Evolutionary conservation across 2,329 filamentous ascomycete genomes (phyloP).

Genomic region (Fusarium sp.): DNA sequence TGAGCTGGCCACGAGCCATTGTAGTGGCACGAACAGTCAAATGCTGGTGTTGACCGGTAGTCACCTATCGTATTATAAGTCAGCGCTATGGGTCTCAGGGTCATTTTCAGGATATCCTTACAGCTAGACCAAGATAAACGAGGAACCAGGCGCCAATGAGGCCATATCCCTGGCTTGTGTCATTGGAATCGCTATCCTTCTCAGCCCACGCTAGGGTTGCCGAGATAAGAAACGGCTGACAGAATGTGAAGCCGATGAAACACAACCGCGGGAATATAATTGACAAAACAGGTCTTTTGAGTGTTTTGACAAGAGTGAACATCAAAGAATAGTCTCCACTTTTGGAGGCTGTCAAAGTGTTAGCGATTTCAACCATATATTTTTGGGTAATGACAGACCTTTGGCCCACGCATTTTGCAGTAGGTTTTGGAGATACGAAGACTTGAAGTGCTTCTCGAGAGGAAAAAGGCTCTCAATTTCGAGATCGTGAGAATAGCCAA

Average conservation of each 20-base stretch:
- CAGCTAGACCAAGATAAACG: conserved; percentile 32
- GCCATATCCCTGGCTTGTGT: conserved; percentile 32
- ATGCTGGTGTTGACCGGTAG: conserved; percentile 30
- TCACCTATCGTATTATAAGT: conserved; percentile 1
- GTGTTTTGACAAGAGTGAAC: conserved; percentile 9
- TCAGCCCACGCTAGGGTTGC: conserved; percentile 23
- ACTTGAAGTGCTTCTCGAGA: conserved; percentile 34
- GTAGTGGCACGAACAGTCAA: conserved; percentile 47
- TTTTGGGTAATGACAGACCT: conserved; percentile 1
- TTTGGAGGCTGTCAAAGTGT: conserved; percentile 7
- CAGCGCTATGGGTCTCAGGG: not conserved
- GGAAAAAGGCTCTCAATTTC: conserved; percentile 24
- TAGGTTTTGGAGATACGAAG: conserved; percentile 24
- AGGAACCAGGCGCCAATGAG: conserved; percentile 40
- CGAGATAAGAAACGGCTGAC: conserved; percentile 41
- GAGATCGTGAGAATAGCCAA: conserved; percentile 27
- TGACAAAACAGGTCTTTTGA: conserved; percentile 19
- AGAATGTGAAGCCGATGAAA: conserved; percentile 39
- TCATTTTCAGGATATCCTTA: not conserved
- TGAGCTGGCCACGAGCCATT: conserved; percentile 50
- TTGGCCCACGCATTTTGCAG: conserved; percentile 25
- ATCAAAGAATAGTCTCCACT: conserved; percentile 16
- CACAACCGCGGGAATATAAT: conserved; percentile 31
- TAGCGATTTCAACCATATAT: not conserved
- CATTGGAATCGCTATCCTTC: conserved; percentile 8